phyloP scores from a whole-genome alignment of 106 monocot genomes.

The Acanthochlamys bracteata region DNA sequence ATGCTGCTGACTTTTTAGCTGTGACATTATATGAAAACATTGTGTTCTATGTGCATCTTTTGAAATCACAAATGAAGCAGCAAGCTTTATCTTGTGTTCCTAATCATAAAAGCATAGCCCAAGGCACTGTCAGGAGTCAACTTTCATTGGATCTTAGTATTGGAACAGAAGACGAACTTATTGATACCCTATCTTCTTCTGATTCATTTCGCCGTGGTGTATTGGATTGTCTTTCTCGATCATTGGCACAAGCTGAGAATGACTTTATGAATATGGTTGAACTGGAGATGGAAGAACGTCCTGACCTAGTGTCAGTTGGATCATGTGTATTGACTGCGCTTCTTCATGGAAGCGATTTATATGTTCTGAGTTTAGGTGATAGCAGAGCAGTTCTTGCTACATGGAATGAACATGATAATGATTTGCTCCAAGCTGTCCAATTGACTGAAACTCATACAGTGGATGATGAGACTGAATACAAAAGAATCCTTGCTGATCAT shows the following conservation, averaged over 20 bases:
- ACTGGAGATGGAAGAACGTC: slow-evolving; percentile 72
- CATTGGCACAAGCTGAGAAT: slow-evolving; percentile 70
- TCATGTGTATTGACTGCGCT: slow-evolving; percentile 65
- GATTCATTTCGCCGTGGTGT: slow-evolving; percentile 43
- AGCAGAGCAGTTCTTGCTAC: slow-evolving; percentile 86
- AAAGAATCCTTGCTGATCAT: slow-evolving; percentile 54
- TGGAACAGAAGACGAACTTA: slow-evolving; percentile 13
- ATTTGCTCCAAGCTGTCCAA: slow-evolving; percentile 41
- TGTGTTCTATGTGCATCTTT: slow-evolving; percentile 27
- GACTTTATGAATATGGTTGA: slow-evolving; percentile 73
- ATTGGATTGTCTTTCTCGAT: slow-evolving; percentile 41
- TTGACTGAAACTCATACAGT: slow-evolving; percentile 64
- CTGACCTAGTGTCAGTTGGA: slow-evolving; percentile 76
- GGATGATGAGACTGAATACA: slow-evolving; percentile 46
- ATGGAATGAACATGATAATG: slow-evolving; percentile 1
- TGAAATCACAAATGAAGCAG: slow-evolving; percentile 42
- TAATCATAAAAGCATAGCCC: not conserved
- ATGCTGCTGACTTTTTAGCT: slow-evolving; percentile 88
- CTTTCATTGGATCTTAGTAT: slow-evolving; percentile 23
- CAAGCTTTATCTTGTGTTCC: not conserved
- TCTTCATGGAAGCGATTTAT: slow-evolving; percentile 64
- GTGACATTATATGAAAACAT: slow-evolving; percentile 67
- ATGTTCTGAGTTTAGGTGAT: slow-evolving; percentile 69
- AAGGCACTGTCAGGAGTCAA: slow-evolving; percentile 13
- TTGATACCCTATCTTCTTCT: slow-evolving; percentile 7